Percentiles rank a stretch among this genome's conserved stretches.
Evolutionary conservation across 768 basidiomycete species (phyloP).

Genomic region (Boletus rubescentipes): DNA sequence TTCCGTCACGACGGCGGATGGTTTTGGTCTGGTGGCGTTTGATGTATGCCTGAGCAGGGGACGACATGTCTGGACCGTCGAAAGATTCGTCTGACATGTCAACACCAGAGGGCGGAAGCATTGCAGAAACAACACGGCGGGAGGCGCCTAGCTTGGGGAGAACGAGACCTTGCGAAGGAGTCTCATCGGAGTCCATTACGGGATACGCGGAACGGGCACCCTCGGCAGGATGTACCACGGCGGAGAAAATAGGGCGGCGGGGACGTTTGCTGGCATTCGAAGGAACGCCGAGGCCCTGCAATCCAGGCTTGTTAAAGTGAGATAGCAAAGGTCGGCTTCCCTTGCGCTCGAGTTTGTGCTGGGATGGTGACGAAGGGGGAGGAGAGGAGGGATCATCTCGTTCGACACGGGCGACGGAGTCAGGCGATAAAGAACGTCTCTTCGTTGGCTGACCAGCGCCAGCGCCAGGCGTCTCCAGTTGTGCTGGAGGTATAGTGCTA

Average conservation of each 20-base stretch:
- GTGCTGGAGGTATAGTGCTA: conserved; percentile 49
- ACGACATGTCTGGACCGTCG: conserved; percentile 65
- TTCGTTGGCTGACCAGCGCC: conserved; percentile 46
- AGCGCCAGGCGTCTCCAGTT: conserved; percentile 44
- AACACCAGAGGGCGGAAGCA: conserved; percentile 43
- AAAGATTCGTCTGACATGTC: conserved; percentile 57
- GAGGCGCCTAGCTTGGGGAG: conserved; percentile 43
- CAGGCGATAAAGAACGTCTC: conserved; percentile 61
- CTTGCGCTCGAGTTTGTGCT: conserved; percentile 47
- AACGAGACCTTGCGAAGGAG: conserved; percentile 28
- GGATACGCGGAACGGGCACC: conserved; percentile 45
- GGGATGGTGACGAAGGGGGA: conserved; percentile 47
- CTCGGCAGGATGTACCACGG: conserved; percentile 52
- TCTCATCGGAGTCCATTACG: conserved; percentile 31
- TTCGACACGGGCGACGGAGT: conserved; percentile 38
- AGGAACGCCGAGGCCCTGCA: conserved; percentile 56
- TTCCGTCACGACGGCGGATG: conserved; percentile 76
- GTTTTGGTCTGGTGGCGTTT: conserved; percentile 77
- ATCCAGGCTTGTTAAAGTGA: conserved; percentile 49
- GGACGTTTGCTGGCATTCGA: conserved; percentile 55
- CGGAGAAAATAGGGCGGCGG: conserved; percentile 67
- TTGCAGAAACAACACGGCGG: conserved; percentile 76
- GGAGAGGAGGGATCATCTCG: conserved; percentile 49
- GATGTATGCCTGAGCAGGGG: conserved; percentile 79
- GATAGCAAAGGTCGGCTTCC: conserved; percentile 33